Percentiles rank a stretch among this genome's conserved stretches.
These are phyloP conservation scores for Glycine latifolia DNA, from an alignment of 306 rosid genomes.

Conservation along the genomic window DNA sequence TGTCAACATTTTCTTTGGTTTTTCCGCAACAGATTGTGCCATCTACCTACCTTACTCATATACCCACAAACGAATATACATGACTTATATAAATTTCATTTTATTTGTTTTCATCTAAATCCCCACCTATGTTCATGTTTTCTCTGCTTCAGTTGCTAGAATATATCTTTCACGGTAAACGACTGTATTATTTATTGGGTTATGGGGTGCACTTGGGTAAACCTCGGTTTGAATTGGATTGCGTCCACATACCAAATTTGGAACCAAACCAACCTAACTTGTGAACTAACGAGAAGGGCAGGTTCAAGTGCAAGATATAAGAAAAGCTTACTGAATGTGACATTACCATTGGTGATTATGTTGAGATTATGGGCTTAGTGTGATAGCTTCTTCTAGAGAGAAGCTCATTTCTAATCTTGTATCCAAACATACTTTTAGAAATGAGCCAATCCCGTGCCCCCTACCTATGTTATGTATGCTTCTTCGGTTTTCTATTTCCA, in stretches of 20 bases:
- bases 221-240: too few species aligned
- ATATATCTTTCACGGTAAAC: constrained; percentile 16
- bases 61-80: constrained; percentile 23
- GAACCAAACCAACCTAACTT: constrained; percentile 59
- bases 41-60: constrained; percentile 12
- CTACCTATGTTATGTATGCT: too few species aligned
- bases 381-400: constrained; percentile 5
- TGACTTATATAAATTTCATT: background rate
- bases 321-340: constrained; percentile 3
- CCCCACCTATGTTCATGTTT: background rate
- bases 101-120: background rate
- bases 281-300: constrained; percentile 46
- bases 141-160: too few species aligned
- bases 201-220: too few species aligned
- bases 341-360: background rate
- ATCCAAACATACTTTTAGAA: too few species aligned
- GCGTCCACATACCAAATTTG: constrained; percentile 34
- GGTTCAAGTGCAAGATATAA: constrained; percentile 35
- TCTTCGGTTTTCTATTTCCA: background rate
- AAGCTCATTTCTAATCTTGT: too few species aligned
- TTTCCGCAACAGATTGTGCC: constrained; percentile 36
- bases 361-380: background rate
- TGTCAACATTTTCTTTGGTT: constrained; percentile 28
- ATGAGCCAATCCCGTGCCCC: too few species aligned
- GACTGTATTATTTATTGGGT: constrained; percentile 26